These are phyloP conservation scores for Colletotrichum neosansevieriae DNA, from an alignment of 2,329 filamentous ascomycete genomes.

Conservation along the genomic window DNA sequence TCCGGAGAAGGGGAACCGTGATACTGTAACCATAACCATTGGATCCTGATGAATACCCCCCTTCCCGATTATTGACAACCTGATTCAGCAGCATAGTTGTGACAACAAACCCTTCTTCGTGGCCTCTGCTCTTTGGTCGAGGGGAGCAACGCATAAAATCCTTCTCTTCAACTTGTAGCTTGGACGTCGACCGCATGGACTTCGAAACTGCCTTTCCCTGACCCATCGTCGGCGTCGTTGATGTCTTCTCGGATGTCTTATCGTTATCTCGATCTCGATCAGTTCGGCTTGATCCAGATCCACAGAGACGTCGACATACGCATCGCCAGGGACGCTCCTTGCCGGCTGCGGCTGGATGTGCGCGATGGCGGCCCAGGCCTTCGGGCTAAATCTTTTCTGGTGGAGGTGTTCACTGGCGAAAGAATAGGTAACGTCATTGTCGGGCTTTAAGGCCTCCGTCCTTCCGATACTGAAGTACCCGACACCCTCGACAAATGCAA, in stretches of 20 bases:
- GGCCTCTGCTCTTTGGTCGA: constrained; percentile 10
- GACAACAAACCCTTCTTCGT: not conserved
- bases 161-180: not conserved
- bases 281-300: not conserved
- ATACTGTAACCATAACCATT: not conserved
- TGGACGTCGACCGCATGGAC: constrained; percentile 19
- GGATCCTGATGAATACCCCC: not conserved
- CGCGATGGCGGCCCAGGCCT: constrained; percentile 5
- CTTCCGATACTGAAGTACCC: too few species aligned
- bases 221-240: not conserved
- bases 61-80: too few species aligned
- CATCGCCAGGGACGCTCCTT: constrained; percentile 18
- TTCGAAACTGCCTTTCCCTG: too few species aligned
- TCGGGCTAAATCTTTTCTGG: not conserved
- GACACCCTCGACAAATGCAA: too few species aligned
- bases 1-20: constrained; percentile 4
- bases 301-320: not conserved
- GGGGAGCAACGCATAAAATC: constrained; percentile 1
- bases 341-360: not conserved
- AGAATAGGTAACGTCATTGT: constrained; percentile 13
- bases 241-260: constrained; percentile 32
- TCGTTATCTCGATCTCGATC: constrained; percentile 37
- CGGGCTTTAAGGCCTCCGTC: not conserved
- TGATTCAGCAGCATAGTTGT: not conserved
- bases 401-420: not conserved